phyloP scores from a whole-genome alignment of 169 alveolate genomes.

The Cryptosporidium meleagridis region DNA sequence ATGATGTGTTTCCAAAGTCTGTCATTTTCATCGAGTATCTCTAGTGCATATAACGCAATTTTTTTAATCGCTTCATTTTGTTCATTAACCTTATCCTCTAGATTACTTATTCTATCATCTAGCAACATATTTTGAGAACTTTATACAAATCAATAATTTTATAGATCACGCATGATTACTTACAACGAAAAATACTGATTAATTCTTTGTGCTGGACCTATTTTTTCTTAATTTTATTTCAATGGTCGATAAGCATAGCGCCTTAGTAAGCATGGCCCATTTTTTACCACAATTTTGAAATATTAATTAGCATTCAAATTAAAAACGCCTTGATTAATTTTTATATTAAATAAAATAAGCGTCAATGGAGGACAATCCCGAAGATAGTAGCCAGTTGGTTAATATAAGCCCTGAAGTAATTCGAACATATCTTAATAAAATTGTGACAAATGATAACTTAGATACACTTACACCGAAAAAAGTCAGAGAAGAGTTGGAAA shows the following conservation, averaged over 20 bases:
- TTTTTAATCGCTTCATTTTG: constrained; percentile 62
- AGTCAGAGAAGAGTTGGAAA: constrained; percentile 70
- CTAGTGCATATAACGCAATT: constrained; percentile 29
- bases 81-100: constrained; percentile 35
- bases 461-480: constrained; percentile 54
- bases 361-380: background rate
- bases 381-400: background rate
- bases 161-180: background rate
- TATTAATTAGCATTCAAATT: background rate
- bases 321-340: background rate
- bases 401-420: background rate
- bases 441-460: constrained; percentile 32
- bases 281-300: background rate
- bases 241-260: background rate
- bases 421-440: background rate
- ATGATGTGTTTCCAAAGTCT: constrained; percentile 50
- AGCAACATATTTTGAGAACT: background rate
- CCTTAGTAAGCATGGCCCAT: constrained; percentile 1
- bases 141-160: background rate
- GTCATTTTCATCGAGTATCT: constrained; percentile 65
- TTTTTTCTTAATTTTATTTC: background rate
- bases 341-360: background rate
- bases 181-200: background rate
- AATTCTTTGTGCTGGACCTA: constrained; percentile 3
- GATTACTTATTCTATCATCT: constrained; percentile 12